phyloP scores from a whole-genome alignment of 2,329 filamentous ascomycete genomes.

The Zarea fungicola region DNA sequence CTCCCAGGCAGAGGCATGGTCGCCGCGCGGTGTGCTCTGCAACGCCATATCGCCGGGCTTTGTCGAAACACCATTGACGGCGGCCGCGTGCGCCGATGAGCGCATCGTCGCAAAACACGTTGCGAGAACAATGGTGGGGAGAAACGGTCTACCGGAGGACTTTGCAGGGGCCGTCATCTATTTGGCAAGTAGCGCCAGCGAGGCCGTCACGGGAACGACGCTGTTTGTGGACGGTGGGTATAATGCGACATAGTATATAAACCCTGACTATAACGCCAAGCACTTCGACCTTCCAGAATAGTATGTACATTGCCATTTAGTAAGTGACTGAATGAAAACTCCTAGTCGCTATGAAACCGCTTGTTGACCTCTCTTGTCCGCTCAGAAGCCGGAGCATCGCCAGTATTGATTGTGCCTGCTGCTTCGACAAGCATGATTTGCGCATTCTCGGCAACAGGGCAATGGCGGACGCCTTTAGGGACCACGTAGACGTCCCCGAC shows the following conservation, averaged over 20 bases:
- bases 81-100: conserved; percentile 19
- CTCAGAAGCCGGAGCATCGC: conserved; percentile 21
- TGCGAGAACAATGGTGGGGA: conserved; percentile 24
- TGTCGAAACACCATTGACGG: conserved; percentile 25
- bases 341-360: not conserved
- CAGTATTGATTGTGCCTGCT: conserved; percentile 27
- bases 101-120: conserved; percentile 21
- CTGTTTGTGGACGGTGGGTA: conserved; percentile 32
- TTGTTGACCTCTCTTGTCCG: conserved; percentile 18
- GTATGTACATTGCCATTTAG: too few relatives aligned
- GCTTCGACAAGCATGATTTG: conserved; percentile 34
- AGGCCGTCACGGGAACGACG: conserved; percentile 28
- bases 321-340: too few relatives aligned
- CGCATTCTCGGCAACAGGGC: conserved; percentile 30
- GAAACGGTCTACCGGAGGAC: conserved; percentile 27
- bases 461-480: conserved; percentile 31
- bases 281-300: too few relatives aligned
- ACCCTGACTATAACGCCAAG: not conserved
- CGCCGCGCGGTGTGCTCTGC: conserved; percentile 26
- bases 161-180: conserved; percentile 27
- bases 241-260: conserved; percentile 21
- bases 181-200: conserved; percentile 26
- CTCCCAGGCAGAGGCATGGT: conserved; percentile 32
- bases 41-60: conserved; percentile 29
- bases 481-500: conserved; percentile 31